A percentile compares a stretch with the other conserved stretches of the same genome.
Conservation (phyloP, 306 rosid genomes). For the Fragaria ananassa region DNA sequence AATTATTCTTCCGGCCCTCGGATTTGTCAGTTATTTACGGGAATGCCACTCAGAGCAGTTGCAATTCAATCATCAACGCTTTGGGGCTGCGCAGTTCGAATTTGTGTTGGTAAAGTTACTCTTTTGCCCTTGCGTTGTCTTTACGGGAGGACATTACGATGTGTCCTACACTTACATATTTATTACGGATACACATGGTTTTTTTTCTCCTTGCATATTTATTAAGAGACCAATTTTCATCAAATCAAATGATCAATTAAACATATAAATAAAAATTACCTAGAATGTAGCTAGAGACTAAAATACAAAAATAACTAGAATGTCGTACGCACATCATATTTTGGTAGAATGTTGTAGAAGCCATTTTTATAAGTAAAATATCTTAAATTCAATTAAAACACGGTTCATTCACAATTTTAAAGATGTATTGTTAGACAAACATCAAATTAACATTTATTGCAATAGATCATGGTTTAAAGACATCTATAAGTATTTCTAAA, state of each 20-base stretch:
- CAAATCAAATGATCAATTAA: too few relatives aligned
- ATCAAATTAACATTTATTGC: background rate
- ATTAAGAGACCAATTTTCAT: too few relatives aligned
- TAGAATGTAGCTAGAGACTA: too few relatives aligned
- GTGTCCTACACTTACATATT: background rate
- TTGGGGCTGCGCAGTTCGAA: conserved; percentile 1
- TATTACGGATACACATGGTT: background rate
- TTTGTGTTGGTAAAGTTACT: background rate
- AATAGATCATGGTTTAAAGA: background rate
- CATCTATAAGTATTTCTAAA: background rate
- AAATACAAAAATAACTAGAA: too few relatives aligned
- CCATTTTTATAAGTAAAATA: too few relatives aligned
- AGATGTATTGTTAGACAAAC: too few relatives aligned
- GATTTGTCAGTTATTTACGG: conserved; percentile 24
- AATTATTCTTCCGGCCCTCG: background rate
- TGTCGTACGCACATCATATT: too few relatives aligned
- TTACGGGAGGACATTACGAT: background rate
- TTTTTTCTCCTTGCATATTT: background rate
- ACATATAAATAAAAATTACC: too few relatives aligned
- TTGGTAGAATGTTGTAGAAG: too few relatives aligned
- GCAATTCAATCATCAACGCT: background rate
- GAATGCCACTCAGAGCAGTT: conserved; percentile 32
- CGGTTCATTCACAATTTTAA: too few relatives aligned
- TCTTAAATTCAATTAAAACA: too few relatives aligned
- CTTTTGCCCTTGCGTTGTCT: conserved; percentile 3